These are phyloP conservation scores for Areca catechu DNA, from an alignment of 176 grass and related monocot genomes.

Conservation along the genomic window DNA sequence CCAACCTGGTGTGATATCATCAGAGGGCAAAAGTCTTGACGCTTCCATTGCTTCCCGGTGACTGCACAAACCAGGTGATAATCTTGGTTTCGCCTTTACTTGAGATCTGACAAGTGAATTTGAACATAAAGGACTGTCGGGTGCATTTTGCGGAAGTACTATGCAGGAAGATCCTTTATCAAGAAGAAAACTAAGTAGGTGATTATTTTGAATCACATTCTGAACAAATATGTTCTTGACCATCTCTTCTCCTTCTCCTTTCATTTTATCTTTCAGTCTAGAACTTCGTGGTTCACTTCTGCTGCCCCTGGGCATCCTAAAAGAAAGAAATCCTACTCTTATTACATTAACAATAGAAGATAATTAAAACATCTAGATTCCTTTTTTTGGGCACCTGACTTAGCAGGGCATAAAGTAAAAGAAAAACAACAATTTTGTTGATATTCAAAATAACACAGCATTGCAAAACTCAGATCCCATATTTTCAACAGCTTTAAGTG, in stretches of 20 bases:
- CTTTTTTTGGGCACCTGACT: no score
- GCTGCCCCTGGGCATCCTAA: slow-evolving; percentile 49
- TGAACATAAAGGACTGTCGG: slow-evolving; percentile 37
- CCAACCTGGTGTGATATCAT: slow-evolving; percentile 14
- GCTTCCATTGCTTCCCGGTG: slow-evolving; percentile 34
- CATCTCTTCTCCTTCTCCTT: slow-evolving; percentile 70
- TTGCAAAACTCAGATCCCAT: no score
- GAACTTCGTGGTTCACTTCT: slow-evolving; percentile 65
- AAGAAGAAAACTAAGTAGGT: slow-evolving; percentile 48
- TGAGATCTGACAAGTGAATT: slow-evolving; percentile 31
- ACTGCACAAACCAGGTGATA: slow-evolving; percentile 28
- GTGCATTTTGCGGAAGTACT: slow-evolving; percentile 51
- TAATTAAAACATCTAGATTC: no score
- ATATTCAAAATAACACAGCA: no score
- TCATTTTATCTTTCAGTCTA: slow-evolving; percentile 92
- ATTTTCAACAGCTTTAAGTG: no score
- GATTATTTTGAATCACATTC: slow-evolving; percentile 84
- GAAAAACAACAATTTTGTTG: no score
- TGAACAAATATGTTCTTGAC: slow-evolving; percentile 73
- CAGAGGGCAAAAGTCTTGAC: slow-evolving; percentile 21
- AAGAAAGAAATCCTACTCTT: background rate
- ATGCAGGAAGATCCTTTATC: slow-evolving; percentile 56
- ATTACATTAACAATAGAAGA: no score
- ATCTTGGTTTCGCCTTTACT: slow-evolving; percentile 35
- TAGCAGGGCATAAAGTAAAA: no score